Evolutionary conservation across 257 asterid species (phyloP).

Genomic region (Gynochthodes officinalis): DNA sequence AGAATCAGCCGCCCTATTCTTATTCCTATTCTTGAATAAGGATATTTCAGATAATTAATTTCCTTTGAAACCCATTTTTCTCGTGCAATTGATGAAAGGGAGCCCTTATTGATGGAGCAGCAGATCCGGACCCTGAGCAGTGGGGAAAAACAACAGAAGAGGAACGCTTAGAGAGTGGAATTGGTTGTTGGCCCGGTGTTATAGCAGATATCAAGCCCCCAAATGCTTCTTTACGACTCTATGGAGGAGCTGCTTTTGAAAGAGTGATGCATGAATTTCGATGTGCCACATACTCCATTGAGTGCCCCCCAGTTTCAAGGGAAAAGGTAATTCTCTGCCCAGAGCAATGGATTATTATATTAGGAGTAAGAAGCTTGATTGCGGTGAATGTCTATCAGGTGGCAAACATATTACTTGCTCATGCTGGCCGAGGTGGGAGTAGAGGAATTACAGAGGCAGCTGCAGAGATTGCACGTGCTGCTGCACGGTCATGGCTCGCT

Average conservation of each 20-base stretch:
- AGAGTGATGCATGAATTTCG: constrained; percentile 96
- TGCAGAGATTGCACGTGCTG: constrained; percentile 95
- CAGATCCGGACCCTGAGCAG: constrained; percentile 93
- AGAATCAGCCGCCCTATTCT: no score
- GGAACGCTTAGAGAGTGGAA: constrained; percentile 76
- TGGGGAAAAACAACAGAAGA: constrained; percentile 94
- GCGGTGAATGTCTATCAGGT: constrained; percentile 50
- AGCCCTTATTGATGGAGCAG: constrained; percentile 94
- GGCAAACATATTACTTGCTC: constrained; percentile 97
- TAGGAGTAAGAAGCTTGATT: constrained; percentile 10
- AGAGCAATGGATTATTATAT: neutral
- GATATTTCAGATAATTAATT: neutral
- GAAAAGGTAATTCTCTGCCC: constrained; percentile 57
- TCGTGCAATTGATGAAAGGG: constrained; percentile 47
- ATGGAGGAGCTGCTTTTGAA: constrained; percentile 98
- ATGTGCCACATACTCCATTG: constrained; percentile 88
- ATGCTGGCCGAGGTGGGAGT: constrained; percentile 86
- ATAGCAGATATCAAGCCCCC: constrained; percentile 66
- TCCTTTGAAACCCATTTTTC: constrained; percentile 15
- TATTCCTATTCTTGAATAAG: no score
- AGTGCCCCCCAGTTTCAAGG: constrained; percentile 87
- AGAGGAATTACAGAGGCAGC: constrained; percentile 93
- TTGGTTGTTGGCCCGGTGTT: constrained; percentile 95
- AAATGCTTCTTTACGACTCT: constrained; percentile 75
- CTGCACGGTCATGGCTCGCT: constrained; percentile 93